phyloP scores from a whole-genome alignment of 495 filamentous ascomycete species.

The Immersiella caudata region DNA sequence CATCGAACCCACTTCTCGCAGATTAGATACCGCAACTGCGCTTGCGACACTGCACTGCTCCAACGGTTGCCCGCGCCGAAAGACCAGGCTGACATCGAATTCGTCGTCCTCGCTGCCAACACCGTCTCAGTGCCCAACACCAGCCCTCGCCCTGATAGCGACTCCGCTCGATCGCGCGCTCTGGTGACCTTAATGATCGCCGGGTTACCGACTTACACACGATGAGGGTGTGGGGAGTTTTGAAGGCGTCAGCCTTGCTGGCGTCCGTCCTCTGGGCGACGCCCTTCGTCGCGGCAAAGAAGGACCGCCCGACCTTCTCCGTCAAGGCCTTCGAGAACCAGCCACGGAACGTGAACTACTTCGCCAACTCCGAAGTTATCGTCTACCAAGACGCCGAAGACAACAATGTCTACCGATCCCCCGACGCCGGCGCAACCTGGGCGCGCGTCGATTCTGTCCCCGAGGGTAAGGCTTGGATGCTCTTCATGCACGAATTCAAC shows the following conservation, averaged over 20 bases:
- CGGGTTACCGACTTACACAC: slow-evolving; percentile 28
- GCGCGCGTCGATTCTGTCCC: slow-evolving; percentile 62
- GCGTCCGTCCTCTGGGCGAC: slow-evolving; percentile 45
- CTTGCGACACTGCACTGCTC: not conserved
- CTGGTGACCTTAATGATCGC: slow-evolving; percentile 33
- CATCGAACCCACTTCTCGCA: not conserved
- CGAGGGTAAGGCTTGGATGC: slow-evolving; percentile 58
- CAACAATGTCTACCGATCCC: slow-evolving; percentile 68
- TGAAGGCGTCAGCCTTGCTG: slow-evolving; percentile 45
- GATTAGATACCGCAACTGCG: not conserved
- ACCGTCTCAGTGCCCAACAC: not conserved
- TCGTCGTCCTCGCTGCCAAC: not conserved
- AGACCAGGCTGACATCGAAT: not conserved
- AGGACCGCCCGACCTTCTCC: slow-evolving; percentile 51
- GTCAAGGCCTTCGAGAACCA: slow-evolving; percentile 60
- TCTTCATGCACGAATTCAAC: slow-evolving; percentile 77
- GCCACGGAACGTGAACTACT: slow-evolving; percentile 74
- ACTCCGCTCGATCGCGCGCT: not conserved
- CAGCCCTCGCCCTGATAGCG: slow-evolving; percentile 2
- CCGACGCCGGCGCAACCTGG: slow-evolving; percentile 79
- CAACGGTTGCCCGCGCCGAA: not conserved
- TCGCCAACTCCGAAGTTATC: slow-evolving; percentile 79
- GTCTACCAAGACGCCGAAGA: slow-evolving; percentile 61
- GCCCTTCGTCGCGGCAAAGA: slow-evolving; percentile 48
- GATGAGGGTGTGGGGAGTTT: slow-evolving; percentile 52